Evolutionary conservation across 1,284 basidiomycete species (phyloP).

Genomic region (Cryptococcus neoformans): DNA sequence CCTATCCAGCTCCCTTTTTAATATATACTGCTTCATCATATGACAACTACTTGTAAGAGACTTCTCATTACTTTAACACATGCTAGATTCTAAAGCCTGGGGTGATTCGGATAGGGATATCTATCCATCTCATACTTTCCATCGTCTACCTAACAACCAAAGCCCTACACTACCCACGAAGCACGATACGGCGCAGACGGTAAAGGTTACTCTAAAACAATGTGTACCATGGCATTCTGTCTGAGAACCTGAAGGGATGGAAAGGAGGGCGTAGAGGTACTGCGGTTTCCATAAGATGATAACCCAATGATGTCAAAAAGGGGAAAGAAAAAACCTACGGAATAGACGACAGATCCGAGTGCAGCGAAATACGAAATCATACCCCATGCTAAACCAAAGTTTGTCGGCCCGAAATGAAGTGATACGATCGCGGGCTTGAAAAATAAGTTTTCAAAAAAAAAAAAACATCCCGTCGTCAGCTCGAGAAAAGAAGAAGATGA

Average conservation of each 20-base stretch:
- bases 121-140: too few species aligned
- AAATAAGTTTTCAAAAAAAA: too few species aligned
- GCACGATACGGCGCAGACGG: slow-evolving; percentile 38
- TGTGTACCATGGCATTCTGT: slow-evolving; percentile 39
- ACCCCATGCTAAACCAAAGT: slow-evolving; percentile 50
- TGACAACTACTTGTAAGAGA: too few species aligned
- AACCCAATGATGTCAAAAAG: background rate
- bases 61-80: too few species aligned
- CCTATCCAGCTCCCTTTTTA: too few species aligned
- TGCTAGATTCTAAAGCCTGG: too few species aligned
- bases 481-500: background rate
- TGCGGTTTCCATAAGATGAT: slow-evolving; percentile 4
- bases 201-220: slow-evolving; percentile 42
- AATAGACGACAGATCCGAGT: slow-evolving; percentile 45
- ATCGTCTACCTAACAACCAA: slow-evolving; percentile 33
- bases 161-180: slow-evolving; percentile 35
- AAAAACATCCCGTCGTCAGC: too few species aligned
- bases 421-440: slow-evolving; percentile 40
- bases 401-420: slow-evolving; percentile 47
- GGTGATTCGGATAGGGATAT: too few species aligned
- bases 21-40: too few species aligned
- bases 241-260: slow-evolving; percentile 17
- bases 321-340: slow-evolving; percentile 26
- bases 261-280: slow-evolving; percentile 40
- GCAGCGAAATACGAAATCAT: slow-evolving; percentile 50